These are phyloP conservation scores for Arabidopsis arenosa DNA, from an alignment of 345 rosid species.

Conservation along the genomic window DNA sequence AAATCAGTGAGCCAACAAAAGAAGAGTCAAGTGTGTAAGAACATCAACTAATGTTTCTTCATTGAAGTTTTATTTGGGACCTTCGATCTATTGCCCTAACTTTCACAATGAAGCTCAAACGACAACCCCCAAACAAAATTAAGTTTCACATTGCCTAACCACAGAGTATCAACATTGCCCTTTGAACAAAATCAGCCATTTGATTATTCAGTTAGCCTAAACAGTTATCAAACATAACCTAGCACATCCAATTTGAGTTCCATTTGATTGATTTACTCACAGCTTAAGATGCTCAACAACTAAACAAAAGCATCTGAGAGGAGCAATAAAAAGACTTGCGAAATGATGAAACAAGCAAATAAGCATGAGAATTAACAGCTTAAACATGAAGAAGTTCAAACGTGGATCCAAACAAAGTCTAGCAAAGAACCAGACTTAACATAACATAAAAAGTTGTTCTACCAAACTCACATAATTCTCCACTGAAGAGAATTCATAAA, in stretches of 20 bases:
- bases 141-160: background rate
- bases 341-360: background rate
- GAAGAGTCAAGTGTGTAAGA: too few relatives aligned
- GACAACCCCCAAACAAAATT: background rate
- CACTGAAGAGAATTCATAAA: slow-evolving; percentile 21
- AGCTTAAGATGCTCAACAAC: background rate
- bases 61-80: too few relatives aligned
- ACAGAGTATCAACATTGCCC: background rate
- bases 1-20: too few relatives aligned
- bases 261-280: background rate
- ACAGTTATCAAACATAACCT: background rate
- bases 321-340: background rate
- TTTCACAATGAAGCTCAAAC: too few relatives aligned
- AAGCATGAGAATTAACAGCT: background rate
- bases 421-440: background rate
- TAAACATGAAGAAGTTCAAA: background rate
- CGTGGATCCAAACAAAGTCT: background rate
- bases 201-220: background rate
- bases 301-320: too few relatives aligned
- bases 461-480: slow-evolving; percentile 24
- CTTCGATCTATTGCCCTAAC: too few relatives aligned
- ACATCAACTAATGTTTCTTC: too few relatives aligned
- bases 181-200: background rate
- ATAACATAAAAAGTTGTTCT: slow-evolving; percentile 16
- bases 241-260: background rate